A percentile compares a stretch with the other conserved stretches of the same genome.
These are phyloP conservation scores for Eruca vesicaria DNA, from an alignment of 441 rosid species.

Conservation along the genomic window DNA sequence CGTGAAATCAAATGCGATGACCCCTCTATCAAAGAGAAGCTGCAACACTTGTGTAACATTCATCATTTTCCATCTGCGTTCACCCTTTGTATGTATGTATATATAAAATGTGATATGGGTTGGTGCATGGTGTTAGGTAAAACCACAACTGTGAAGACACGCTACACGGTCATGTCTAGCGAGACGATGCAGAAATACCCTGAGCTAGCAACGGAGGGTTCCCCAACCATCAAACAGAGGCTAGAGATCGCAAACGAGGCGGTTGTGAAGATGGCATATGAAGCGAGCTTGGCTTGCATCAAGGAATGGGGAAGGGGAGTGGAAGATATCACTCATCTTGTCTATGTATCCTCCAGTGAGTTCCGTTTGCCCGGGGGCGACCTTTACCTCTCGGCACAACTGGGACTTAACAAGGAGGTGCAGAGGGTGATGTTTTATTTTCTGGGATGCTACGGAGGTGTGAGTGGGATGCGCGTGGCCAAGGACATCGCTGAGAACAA, in stretches of 20 bases:
- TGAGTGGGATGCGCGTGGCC: constrained; percentile 84
- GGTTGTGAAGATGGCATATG: constrained; percentile 79
- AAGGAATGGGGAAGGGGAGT: constrained; percentile 81
- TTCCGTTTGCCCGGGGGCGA: constrained; percentile 88
- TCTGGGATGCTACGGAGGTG: constrained; percentile 88
- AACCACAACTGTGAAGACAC: constrained; percentile 89
- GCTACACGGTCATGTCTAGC: constrained; percentile 81
- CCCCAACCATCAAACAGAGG: constrained; percentile 77
- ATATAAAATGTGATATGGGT: background rate
- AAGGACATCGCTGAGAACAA: constrained; percentile 94
- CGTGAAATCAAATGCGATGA: constrained; percentile 87
- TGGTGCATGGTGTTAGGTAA: constrained; percentile 53
- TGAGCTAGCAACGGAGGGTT: constrained; percentile 74
- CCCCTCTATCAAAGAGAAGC: constrained; percentile 67
- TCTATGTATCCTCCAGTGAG: constrained; percentile 91
- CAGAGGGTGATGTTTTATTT: constrained; percentile 86
- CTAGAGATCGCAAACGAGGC: constrained; percentile 89
- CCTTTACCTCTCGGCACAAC: constrained; percentile 65
- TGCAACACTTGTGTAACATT: constrained; percentile 74
- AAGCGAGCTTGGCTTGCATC: constrained; percentile 81
- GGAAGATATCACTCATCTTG: constrained; percentile 74
- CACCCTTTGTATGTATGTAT: background rate
- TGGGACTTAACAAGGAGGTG: constrained; percentile 71
- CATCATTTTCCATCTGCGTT: background rate
- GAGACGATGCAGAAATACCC: constrained; percentile 77